These are phyloP conservation scores for Corymbia citriodora DNA, from an alignment of 441 rosid species.

Conservation along the genomic window DNA sequence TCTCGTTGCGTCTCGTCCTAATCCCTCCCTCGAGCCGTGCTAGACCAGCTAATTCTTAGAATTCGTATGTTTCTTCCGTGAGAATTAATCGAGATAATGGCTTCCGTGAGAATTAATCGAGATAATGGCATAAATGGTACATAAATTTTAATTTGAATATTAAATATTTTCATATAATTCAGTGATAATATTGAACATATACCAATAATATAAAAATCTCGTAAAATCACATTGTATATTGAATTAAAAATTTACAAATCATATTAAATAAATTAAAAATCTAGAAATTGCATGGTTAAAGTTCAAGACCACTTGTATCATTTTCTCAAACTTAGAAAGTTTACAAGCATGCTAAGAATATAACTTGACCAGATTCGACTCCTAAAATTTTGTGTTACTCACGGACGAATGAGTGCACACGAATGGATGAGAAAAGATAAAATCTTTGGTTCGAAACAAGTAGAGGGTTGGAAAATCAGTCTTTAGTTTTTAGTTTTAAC, in stretches of 20 bases:
- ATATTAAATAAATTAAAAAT: fast-evolving
- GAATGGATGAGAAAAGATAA: not conserved
- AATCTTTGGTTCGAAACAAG: not conserved
- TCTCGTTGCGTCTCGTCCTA: not conserved
- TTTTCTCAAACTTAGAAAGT: not conserved
- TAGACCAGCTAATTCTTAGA: not conserved
- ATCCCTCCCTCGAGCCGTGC: not conserved
- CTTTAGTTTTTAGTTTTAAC: not conserved
- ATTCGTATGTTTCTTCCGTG: not conserved
- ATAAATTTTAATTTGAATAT: too few species aligned
- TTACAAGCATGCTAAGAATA: not conserved
- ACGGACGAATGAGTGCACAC: not conserved
- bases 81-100: not conserved
- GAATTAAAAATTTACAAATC: fast-evolving
- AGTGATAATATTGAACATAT: too few species aligned
- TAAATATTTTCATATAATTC: too few species aligned
- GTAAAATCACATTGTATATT: fast-evolving
- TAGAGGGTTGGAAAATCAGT: not conserved
- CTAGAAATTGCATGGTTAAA: too few species aligned
- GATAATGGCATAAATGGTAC: not conserved
- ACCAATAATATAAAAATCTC: fast-evolving
- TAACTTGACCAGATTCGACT: not conserved
- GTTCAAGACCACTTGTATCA: too few species aligned
- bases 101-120: not conserved
- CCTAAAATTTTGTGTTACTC: not conserved